Base-by-base conservation (phyloP, 805 yeast genomes). In the Yarrowia deformans region DNA sequence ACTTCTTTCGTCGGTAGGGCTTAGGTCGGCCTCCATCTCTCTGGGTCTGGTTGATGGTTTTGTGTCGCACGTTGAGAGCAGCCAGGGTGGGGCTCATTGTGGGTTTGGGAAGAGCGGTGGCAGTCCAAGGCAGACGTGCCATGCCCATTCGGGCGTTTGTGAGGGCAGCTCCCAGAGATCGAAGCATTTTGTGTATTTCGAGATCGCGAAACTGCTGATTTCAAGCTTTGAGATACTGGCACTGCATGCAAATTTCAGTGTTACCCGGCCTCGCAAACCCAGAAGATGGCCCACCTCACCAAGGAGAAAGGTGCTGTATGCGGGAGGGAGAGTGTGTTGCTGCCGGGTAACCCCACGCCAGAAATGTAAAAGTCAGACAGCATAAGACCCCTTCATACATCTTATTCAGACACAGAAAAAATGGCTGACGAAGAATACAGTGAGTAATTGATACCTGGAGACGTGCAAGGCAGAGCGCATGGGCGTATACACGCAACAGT, bases 1-100 rank as follows among this genome's bases (percentile, higher is more conserved):
- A 85, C 72, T 85, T 74, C 63, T 74, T 71, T 48, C 71, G 72
- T 9, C 79, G 74, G 72, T 77, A 63, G n/a, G 68, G 56, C 74
- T 70, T 73, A 73, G 54, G 75, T 66, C 23, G 78, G 74, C 70
- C 77, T 75, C 81, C 81, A 13, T 78, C 71, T 32, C 76, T 66
- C 52, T 74, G 72, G 63, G 76, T 76, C 74, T 78, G 81, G 72
- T 78, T 78, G 49, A 78, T 70, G n/a, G 76, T 74, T 37, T 71
- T 74, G 61, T 70, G 68, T 48, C 66, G 55, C 6, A 43, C 67
- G 8, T 16, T 37, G n/a, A 49, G 56, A 16, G 68, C 68, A 23
- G 56, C 68, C 29, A 49, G 46, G n/a, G 46, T 63, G 42, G 66
- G 66, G 29, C 43, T 43, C 29, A 18, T 13, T n/a, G 52, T 18